A percentile compares a stretch with the other conserved stretches of the same genome.
Conservation (phyloP, 108 stramenopile genomes). For the Bacterosira constricta region DNA sequence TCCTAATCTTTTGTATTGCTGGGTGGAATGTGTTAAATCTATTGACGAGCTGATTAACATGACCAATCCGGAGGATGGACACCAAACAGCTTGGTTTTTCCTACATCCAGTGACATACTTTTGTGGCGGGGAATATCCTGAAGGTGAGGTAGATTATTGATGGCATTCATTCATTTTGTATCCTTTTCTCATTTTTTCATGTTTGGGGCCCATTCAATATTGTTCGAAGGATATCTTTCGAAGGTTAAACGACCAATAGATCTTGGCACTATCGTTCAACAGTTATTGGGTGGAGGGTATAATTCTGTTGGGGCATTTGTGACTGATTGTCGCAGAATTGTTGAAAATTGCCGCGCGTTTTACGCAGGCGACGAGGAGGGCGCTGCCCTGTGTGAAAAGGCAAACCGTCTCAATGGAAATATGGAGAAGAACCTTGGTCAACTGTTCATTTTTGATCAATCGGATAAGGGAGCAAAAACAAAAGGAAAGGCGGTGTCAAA, state of each 20-base stretch:
- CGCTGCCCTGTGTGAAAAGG: slow-evolving; percentile 59
- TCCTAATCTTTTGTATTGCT: slow-evolving; percentile 76
- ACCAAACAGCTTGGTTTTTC: slow-evolving; percentile 78
- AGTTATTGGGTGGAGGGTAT: slow-evolving; percentile 75
- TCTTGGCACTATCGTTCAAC: slow-evolving; percentile 74
- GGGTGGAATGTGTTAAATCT: slow-evolving; percentile 71
- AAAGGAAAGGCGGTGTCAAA: slow-evolving; percentile 43
- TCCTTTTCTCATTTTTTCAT: too few species aligned
- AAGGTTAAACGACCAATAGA: slow-evolving; percentile 75
- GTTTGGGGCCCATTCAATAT: neutral
- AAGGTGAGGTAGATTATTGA: neutral
- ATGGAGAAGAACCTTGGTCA: slow-evolving; percentile 61
- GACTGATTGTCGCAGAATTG: slow-evolving; percentile 71
- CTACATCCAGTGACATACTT: slow-evolving; percentile 73
- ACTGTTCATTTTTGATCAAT: slow-evolving; percentile 62
- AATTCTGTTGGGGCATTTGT: slow-evolving; percentile 57
- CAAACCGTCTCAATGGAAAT: slow-evolving; percentile 58
- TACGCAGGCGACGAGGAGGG: slow-evolving; percentile 67
- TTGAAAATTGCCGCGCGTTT: slow-evolving; percentile 70
- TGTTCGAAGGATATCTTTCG: slow-evolving; percentile 65
- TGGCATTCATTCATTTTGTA: too few species aligned
- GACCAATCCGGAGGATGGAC: slow-evolving; percentile 68
- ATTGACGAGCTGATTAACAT: slow-evolving; percentile 68
- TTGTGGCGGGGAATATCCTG: slow-evolving; percentile 70
- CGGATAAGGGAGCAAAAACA: slow-evolving; percentile 40